Evolutionary conservation across 352 stramenopile genomes (phyloP), one percentile per base, ranked within the genome.

Genomic region (Phytophthora cryptogea): DNA sequence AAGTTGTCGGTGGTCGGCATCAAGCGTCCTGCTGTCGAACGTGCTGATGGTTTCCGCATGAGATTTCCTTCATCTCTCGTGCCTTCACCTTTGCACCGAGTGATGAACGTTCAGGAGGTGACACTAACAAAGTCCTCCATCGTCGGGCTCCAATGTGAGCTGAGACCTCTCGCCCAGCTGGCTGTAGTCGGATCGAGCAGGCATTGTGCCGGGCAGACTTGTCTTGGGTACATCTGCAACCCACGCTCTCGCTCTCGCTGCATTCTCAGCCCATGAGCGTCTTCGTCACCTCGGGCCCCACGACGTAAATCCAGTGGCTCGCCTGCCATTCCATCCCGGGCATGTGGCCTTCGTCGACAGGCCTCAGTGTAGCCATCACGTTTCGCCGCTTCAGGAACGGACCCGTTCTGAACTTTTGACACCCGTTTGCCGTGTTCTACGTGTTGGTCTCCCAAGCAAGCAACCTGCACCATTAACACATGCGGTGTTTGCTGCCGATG

Each of bases 61-160:
- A 26, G 37, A 23, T 23, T 23, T 23, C 8, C 40, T 46, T 46
- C 9, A n/a, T n/a, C n/a, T n/a, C n/a, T n/a, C n/a, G n/a, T n/a
- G n/a, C n/a, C 40, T 48, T 49, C 43, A 49, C 43, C 26, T 36
- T 8, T 13, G 43, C 43, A 37, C 27, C 14, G n/a, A 50, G 36
- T 33, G 44, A 39, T 50, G 44, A 50, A 37, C 44, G 23, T n/a
- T 14, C 8, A 23, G 20, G 17, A 16, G 16, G 6, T 20, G 40
- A 17, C 36, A n/a, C 36, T 6, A 43, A 16, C 16, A 8, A 17
- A 43, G 16, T 14, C 20, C 20, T 23, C n/a, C 20, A 23, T 23
- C 20, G 20, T 23, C 20, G 20, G 20, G 20, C 20, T 23, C 20
- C 1, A 1, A 23, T 23, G 20, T 23, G 20, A 23, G 20, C 20